Percentiles rank a stretch among this genome's conserved stretches.
Evolutionary conservation across 345 rosid genomes (phyloP).

Genomic region (Xanthoceras sorbifolium): DNA sequence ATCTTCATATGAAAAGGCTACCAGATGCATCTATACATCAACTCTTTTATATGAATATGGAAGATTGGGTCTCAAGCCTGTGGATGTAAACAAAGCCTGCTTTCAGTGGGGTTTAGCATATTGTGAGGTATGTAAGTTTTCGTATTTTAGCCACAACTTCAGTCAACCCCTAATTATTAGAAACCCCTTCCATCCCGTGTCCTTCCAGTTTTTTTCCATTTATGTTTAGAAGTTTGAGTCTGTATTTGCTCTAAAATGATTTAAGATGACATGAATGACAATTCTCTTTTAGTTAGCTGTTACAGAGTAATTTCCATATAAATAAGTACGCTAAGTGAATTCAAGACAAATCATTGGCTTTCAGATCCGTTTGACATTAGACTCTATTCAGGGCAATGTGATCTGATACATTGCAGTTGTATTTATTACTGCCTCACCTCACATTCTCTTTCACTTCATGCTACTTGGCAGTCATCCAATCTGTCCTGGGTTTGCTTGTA

Average conservation of each 20-base stretch:
- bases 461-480: not conserved
- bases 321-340: not conserved
- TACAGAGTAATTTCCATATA: not conserved
- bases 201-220: not conserved
- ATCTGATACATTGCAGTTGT: not conserved
- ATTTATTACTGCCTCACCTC: not conserved
- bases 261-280: not conserved
- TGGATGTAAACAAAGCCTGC: constrained; percentile 30
- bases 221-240: not conserved
- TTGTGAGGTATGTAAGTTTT: constrained; percentile 44
- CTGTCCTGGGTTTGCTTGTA: not conserved
- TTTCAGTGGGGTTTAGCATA: constrained; percentile 46
- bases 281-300: not conserved
- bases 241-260: not conserved
- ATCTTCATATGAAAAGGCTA: constrained; percentile 57
- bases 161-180: not conserved
- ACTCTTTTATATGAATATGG: constrained; percentile 52
- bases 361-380: not conserved
- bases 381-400: not conserved
- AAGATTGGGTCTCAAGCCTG: constrained; percentile 35
- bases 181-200: not conserved
- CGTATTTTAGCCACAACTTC: not conserved
- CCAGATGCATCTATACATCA: constrained; percentile 50
- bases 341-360: no score
- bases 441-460: not conserved